Base-by-base conservation (phyloP, 2,329 filamentous ascomycete genomes). In the Aureobasidium sp. region DNA sequence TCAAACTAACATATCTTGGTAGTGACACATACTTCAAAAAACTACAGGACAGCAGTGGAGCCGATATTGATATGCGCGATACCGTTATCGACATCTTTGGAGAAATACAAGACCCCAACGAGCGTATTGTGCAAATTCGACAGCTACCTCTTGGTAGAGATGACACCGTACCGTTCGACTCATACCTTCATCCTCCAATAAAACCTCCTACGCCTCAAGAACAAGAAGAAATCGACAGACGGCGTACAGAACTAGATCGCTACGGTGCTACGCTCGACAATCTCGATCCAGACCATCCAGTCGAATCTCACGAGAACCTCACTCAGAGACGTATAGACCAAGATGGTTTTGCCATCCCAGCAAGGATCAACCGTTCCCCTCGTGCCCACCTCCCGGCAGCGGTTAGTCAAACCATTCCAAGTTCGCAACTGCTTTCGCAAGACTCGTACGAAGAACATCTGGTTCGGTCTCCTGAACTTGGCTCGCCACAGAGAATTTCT, bases 31-130 rank as follows among this genome's bases (percentile, higher is more conserved):
- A 66, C 42, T 72, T 75, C 68, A 72, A 72, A 63, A 73, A 73
- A 62, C 66, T 75, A 9, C 72, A 73, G 58, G 72, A 73, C 62
- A 69, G 65, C 37, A 70, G 70, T 64, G 71, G 71, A 55, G 73
- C 70, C 67, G 73, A 75, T 58, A 68, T 75, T 23, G 72, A 73
- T 64, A 48, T 74, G 34, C 63, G 67, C 52, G 72, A 75, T 64
- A 72, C 71, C 5, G 72, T 75, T 42, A 64, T 66, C 44, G 66
- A 69, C 57, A 72, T 74, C 41, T 75, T 72, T 58, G 72, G 69
- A 44, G 68, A 66, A 56, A 70, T 72, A 51, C 63, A 63, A 1
- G 68, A 72, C 50, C 66, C 62, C 9, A 51, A 63, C 17, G 69
- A 67, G 67, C 68, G 68, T 46, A 62, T 69, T 29, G 69, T 75